A percentile compares a stretch with the other conserved stretches of the same genome.
These are phyloP conservation scores for Nelumbo lutea DNA, from an alignment of 164 flowering plant genomes.

Conservation along the genomic window DNA sequence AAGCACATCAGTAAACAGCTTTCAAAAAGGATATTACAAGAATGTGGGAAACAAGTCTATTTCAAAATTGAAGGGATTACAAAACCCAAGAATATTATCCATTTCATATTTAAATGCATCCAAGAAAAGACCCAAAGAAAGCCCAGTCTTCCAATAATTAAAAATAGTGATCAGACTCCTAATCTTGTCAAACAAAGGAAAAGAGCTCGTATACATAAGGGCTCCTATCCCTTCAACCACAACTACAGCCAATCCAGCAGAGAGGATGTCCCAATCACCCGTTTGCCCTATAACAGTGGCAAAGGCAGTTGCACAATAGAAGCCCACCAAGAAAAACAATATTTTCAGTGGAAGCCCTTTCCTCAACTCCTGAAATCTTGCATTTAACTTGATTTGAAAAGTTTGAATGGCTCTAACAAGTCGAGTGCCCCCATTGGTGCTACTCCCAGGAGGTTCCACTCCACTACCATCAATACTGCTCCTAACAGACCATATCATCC, in stretches of 20 bases:
- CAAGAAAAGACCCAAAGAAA: slow-evolving; percentile 85
- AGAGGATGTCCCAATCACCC: slow-evolving; percentile 95
- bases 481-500: slow-evolving; percentile 42
- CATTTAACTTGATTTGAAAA: slow-evolving; percentile 41
- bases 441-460: slow-evolving; percentile 37
- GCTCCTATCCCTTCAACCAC: slow-evolving; percentile 93
- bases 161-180: slow-evolving; percentile 55
- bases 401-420: slow-evolving; percentile 48
- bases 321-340: slow-evolving; percentile 82
- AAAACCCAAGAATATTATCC: slow-evolving; percentile 26
- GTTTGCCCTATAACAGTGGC: slow-evolving; percentile 97
- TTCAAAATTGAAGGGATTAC: slow-evolving; percentile 33
- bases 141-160: slow-evolving; percentile 94
- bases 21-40: slow-evolving; percentile 13
- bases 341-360: slow-evolving; percentile 69
- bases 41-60: slow-evolving; percentile 24
- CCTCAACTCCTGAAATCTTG: slow-evolving; percentile 48
- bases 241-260: slow-evolving; percentile 87
- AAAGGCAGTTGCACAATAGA: slow-evolving; percentile 93
- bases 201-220: slow-evolving; percentile 73
- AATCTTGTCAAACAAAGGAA: slow-evolving; percentile 43
- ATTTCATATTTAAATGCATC: slow-evolving; percentile 86
- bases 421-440: slow-evolving; percentile 47
- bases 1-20: not conserved
- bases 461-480: slow-evolving; percentile 48